Evolutionary conservation across 1,284 basidiomycete genomes (phyloP).

Genomic region (Anthracocystis panici-leucophaei): DNA sequence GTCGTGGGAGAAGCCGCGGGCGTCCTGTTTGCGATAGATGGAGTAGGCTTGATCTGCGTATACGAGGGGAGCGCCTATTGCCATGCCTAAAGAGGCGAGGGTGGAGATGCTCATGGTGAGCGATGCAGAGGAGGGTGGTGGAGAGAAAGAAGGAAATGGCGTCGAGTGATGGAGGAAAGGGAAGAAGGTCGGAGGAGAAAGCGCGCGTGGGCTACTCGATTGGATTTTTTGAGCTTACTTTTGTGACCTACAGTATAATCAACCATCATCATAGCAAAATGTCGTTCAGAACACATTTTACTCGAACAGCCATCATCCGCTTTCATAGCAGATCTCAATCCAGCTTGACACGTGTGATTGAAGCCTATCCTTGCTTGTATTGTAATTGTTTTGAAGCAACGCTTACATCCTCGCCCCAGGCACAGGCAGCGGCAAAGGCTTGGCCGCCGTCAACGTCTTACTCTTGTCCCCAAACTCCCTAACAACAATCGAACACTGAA

Average conservation of each 20-base stretch:
- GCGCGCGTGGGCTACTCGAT: no score
- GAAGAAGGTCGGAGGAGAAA: no score
- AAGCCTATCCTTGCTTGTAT: no score
- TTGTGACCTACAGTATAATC: no score
- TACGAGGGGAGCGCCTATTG: constrained; percentile 61
- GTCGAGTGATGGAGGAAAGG: no score
- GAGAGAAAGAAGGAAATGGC: background rate
- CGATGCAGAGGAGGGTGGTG: background rate
- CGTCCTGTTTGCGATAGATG: constrained; percentile 72
- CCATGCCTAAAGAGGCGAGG: constrained; percentile 45
- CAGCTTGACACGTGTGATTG: no score
- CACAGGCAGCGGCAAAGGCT: constrained; percentile 15
- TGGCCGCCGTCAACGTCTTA: constrained; percentile 35
- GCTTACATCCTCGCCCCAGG: constrained; percentile 18
- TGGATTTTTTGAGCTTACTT: background rate
- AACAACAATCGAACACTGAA: constrained; percentile 62
- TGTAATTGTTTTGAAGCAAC: no score
- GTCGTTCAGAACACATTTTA: background rate
- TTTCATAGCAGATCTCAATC: no score
- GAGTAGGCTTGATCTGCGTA: constrained; percentile 63
- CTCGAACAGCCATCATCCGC: no score
- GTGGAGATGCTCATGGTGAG: constrained; percentile 38
- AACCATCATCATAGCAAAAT: background rate
- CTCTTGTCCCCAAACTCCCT: constrained; percentile 60
- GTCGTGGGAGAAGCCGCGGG: constrained; percentile 80